Percentiles rank a stretch among this genome's conserved stretches.
Conservation (phyloP, 305 asterid genomes). For the Fraxinus paxiana region DNA sequence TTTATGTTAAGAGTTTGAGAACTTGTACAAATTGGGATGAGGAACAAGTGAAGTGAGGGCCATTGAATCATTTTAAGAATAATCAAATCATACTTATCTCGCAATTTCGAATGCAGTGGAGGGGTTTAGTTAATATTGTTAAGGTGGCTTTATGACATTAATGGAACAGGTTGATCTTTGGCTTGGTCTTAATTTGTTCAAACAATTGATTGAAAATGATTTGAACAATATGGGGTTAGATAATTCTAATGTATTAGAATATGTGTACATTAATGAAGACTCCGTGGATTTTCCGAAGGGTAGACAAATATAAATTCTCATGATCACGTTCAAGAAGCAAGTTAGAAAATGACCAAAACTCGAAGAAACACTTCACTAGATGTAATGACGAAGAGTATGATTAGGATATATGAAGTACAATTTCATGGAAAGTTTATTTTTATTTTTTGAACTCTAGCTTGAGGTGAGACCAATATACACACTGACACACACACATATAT, state of each 20-base stretch:
- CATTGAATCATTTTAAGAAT: neutral
- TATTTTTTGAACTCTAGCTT: too few species aligned
- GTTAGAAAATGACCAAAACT: neutral
- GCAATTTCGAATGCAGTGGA: neutral
- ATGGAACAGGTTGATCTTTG: neutral
- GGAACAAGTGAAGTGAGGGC: neutral
- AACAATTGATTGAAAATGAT: neutral
- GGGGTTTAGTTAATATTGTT: neutral
- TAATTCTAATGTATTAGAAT: neutral
- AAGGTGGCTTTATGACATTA: neutral
- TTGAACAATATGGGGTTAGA: neutral
- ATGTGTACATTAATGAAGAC: neutral
- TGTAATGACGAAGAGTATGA: neutral
- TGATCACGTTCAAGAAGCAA: neutral
- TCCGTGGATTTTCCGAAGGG: neutral
- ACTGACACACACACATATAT: too few species aligned
- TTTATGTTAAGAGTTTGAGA: neutral
- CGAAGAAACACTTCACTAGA: neutral
- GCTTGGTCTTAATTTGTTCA: neutral
- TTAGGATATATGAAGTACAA: neutral
- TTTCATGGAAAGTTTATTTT: neutral
- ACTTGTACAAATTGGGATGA: neutral
- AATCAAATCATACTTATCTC: neutral
- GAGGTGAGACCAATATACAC: too few species aligned
- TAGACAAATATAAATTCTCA: neutral